Evolutionary conservation across 305 asterid species (phyloP).

Genomic region (Plantago lanceolata): DNA sequence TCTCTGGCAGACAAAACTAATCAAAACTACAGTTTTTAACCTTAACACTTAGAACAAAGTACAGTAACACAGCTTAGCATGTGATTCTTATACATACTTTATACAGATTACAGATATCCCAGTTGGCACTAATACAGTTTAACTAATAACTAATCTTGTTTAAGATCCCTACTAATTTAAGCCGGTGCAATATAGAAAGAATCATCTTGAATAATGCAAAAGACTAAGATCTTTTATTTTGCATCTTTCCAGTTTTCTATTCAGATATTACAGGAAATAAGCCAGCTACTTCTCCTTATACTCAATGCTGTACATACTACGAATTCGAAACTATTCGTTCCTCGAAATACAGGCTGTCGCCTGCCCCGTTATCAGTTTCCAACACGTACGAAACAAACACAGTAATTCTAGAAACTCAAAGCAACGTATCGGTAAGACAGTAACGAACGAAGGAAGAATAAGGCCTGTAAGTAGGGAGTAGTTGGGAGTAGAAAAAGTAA

Average conservation of each 20-base stretch:
- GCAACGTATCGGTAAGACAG: background rate
- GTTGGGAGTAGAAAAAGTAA: constrained; percentile 11
- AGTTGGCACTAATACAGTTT: constrained; percentile 28
- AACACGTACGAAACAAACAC: background rate
- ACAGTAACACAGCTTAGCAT: constrained; percentile 22
- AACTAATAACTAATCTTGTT: constrained; percentile 27
- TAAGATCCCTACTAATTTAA: constrained; percentile 35
- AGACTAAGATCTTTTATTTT: constrained; percentile 20
- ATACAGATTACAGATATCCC: constrained; percentile 18
- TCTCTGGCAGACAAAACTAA: constrained; percentile 31
- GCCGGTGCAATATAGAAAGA: constrained; percentile 19
- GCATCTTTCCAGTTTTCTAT: constrained; percentile 16
- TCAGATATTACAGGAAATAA: constrained; percentile 4
- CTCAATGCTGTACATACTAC: background rate
- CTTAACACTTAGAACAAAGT: constrained; percentile 1
- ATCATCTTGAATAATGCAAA: constrained; percentile 19
- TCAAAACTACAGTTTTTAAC: constrained; percentile 8
- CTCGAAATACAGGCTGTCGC: background rate
- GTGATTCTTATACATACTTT: constrained; percentile 9
- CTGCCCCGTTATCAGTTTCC: background rate
- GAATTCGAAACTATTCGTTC: background rate
- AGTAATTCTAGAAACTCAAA: background rate
- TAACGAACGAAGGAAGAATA: constrained; percentile 18
- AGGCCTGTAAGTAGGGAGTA: constrained; percentile 2
- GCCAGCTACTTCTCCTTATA: constrained; percentile 7